Base-by-base conservation (phyloP, 2,329 filamentous ascomycete genomes). In the Calonectria pseudoreteaudii region DNA sequence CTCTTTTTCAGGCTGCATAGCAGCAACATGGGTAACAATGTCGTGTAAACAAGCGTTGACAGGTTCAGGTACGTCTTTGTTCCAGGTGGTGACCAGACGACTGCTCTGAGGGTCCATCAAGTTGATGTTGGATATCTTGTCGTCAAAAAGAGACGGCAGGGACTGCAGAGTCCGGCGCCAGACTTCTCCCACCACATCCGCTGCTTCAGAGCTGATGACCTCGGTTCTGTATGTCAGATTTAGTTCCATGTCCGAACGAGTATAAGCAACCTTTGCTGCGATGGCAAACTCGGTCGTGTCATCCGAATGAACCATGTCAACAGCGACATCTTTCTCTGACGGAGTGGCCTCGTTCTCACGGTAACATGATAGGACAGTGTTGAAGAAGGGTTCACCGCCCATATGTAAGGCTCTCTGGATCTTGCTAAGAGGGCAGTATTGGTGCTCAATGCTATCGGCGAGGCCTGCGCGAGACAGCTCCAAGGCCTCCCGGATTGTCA, bases 211-310 rank as follows among this genome's bases (percentile, higher is more conserved):
- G 38, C 31, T 47, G 5, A 68, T 53, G 7, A 53, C 16, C 20
- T 47, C 66, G 52, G 66, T 60, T 38, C 52, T 56, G 18, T 68
- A 68, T 26, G 66, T 68, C 66, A 68, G 58, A 47, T 13, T 68
- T 16, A 68, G 52, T 16, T 68, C 66, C 31, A 68, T 68, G 20
- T 30, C 49, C 4, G 66, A 68, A 34, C 66, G 52, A 36, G 52
- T 60, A 36, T 68, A 68, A 13, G 66, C 49, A 60, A 31, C 41
- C 66, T 68, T 68, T 23, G 66, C 66, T 30, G 66, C 66, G 26
- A 68, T 53, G 38, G 47, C 34, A 20, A 68, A 68, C 52, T 68
- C 66, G 66, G 50, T 68, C 5, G 66, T 68, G 66, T 68, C 66
- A 68, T 68, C 66, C 52, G 58, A 53, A 52, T 68, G 49, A 36